Base-by-base conservation (phyloP, 352 stramenopile genomes). In the Globisporangium okanoganense region DNA sequence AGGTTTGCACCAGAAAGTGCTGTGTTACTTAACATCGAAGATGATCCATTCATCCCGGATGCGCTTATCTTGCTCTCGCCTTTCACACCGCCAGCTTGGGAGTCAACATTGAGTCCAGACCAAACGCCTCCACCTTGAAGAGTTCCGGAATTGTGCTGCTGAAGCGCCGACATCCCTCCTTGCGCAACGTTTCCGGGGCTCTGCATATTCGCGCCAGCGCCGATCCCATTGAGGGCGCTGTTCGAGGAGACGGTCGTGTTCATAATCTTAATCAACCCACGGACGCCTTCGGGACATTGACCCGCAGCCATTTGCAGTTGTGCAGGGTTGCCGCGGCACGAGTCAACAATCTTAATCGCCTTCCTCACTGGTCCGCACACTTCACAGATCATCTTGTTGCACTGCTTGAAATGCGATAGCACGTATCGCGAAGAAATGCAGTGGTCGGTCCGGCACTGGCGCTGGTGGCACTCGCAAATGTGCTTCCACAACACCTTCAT, bases 401-500 rank as follows among this genome's bases (percentile, higher is more conserved):
- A 96, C 56, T 94, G 87, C 71, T 96, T 94, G 71, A 94, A 96
- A 64, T 96, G 87, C 18, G 85, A 94, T 51, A 96, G 67, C 60
- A 96, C 87, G 56, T 96, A 96, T 8, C 87, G 75, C 31, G 85
- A 94, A 27, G 84, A 94, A 52, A 96, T 94, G 36, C 87, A 96
- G 66, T 96, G 87, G 44, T 94, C 85, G 7, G 85, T 94, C 35
- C 83, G 78, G 50, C 88, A 96, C 50, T 95, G 87, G 16, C 82
- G 80, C 55, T 96, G 85, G 55, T 95, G 87, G 47, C 88, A 96
- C 56, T 95, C 82, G 58, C 85, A 94, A 64, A 96, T 96, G 57
- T 97, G 88, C 55, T 95, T 96, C 88, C 88, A 97, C 48, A 97
- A 51, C 13, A 92, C 67, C 45, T 95, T 94, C 88, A 97, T 97